Percentiles rank a stretch among this genome's conserved stretches.
Conservation (phyloP, 75 land plant genomes). For the Chamaecyparis obtusa region DNA sequence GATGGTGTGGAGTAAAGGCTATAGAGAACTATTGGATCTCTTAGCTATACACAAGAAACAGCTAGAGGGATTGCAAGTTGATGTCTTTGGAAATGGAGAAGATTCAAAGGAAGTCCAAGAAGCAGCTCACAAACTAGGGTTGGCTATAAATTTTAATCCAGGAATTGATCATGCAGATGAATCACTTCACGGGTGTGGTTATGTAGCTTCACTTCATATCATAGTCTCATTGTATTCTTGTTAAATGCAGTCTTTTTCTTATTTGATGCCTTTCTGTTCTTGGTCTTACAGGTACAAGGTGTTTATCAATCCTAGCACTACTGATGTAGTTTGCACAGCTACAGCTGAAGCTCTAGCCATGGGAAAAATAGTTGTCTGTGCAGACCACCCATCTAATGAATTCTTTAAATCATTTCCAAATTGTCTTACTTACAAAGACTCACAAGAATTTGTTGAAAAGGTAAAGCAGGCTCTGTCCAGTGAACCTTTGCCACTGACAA, state of each 20-base stretch:
- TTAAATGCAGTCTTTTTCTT: not conserved
- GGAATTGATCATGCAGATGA: slow-evolving; percentile 86
- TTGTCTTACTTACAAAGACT: slow-evolving; percentile 47
- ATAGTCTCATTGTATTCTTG: slow-evolving; percentile 3
- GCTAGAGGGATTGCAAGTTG: slow-evolving; percentile 57
- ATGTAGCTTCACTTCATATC: not conserved
- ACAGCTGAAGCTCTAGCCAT: slow-evolving; percentile 92
- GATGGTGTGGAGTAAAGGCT: slow-evolving; percentile 92
- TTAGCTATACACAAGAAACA: slow-evolving; percentile 54
- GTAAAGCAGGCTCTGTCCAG: slow-evolving; percentile 48
- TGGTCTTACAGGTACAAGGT: slow-evolving; percentile 67
- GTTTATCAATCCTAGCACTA: slow-evolving; percentile 85
- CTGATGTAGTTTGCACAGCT: slow-evolving; percentile 89
- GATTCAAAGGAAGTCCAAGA: slow-evolving; percentile 57
- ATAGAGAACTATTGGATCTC: slow-evolving; percentile 67
- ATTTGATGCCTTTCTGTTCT: not conserved
- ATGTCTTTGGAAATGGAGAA: slow-evolving; percentile 82
- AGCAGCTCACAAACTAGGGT: slow-evolving; percentile 43
- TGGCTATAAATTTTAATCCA: slow-evolving; percentile 58
- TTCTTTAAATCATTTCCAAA: slow-evolving; percentile 90
- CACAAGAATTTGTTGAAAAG: slow-evolving; percentile 50
- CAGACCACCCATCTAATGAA: slow-evolving; percentile 84
- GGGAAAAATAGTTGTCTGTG: slow-evolving; percentile 91
- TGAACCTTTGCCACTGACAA: slow-evolving; percentile 55
- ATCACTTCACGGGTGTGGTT: slow-evolving; percentile 66